A percentile compares a stretch with the other conserved stretches of the same genome.
These are phyloP conservation scores for Podila clonocystis DNA, from an alignment of 192 early-diverging fungal genomes.

Conservation along the genomic window DNA sequence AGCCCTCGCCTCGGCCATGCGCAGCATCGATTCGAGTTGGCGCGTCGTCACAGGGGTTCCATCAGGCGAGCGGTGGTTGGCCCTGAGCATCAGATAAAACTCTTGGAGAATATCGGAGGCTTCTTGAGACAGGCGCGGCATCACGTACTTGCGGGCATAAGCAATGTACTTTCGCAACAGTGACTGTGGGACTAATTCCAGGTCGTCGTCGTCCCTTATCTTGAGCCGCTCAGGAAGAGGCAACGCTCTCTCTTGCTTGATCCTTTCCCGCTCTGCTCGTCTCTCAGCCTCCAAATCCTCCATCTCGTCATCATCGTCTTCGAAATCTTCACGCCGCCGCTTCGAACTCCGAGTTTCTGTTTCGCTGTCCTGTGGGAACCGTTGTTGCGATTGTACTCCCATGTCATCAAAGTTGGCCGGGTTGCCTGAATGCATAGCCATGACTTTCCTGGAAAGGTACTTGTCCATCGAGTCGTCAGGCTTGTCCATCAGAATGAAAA, in stretches of 20 bases:
- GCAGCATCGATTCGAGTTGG: constrained; percentile 84
- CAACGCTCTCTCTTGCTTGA: constrained; percentile 15
- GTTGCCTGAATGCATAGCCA: constrained; percentile 71
- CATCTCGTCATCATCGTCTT: background rate
- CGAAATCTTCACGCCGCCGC: background rate
- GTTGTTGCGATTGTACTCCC: background rate
- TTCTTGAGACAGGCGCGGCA: constrained; percentile 70
- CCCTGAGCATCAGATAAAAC: constrained; percentile 78
- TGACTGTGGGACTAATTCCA: constrained; percentile 69
- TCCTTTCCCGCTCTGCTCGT: background rate
- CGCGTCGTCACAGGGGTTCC: constrained; percentile 83
- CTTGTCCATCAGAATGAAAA: constrained; percentile 85
- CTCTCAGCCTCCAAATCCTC: background rate
- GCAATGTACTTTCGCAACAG: constrained; percentile 88
- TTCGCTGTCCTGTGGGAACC: constrained; percentile 9
- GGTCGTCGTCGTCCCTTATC: constrained; percentile 61
- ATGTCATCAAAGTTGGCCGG: background rate
- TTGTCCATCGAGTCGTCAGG: constrained; percentile 83
- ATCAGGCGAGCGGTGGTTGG: constrained; percentile 68
- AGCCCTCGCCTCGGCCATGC: constrained; percentile 81
- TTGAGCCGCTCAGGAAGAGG: constrained; percentile 51
- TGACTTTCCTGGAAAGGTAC: constrained; percentile 84
- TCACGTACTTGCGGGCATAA: constrained; percentile 83
- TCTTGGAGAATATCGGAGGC: constrained; percentile 69
- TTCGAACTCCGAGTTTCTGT: background rate